Base-by-base conservation (phyloP, 768 basidiomycete genomes). In the Collybia sordida region DNA sequence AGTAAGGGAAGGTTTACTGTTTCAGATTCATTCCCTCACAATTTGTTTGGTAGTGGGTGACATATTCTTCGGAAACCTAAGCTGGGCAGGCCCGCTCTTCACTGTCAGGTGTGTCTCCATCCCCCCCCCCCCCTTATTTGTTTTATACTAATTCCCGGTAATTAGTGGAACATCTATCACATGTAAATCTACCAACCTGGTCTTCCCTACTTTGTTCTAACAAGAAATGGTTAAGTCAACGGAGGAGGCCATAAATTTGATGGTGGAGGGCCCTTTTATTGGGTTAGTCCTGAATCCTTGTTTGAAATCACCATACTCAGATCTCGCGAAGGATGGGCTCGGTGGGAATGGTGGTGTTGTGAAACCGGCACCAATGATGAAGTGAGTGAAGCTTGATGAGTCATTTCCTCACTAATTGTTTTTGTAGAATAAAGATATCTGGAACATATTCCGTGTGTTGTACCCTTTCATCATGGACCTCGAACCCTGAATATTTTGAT, bases 61-160 rank as follows among this genome's bases (percentile, higher is more conserved):
- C 25, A 72, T 87, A 39, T 55, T 62, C 19, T 86, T 88, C 59
- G 82, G 75, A 6, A 77, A 76, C 42, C 7, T 59, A 47, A 74
- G 58, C 35, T 83, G 81, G 82, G 65, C 59, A 0, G 83, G 82
- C 11, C 82, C 79, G 11, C 65, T 84, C 35, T 81, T 85, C 60
- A 62, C 70, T 25, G 59, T 85, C 57, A 75, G 56, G 81, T 81
- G 53, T 37, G 65, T 59, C 12, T 7, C 35, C 1, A 24, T 19
- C 52, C 40, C 1, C 25, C 18, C 52, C 40, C 15, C 5, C 9
- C 6, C 28, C 42, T 45, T 25, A 4, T 15, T 5, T 38, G 1
- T 43, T 18, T 35, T 39, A 19, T 42, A 4, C 8, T 31, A n/a
- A 18, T 21, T 27, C 24, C 15, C 25, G 34, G 18, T 15, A 8